phyloP scores from a whole-genome alignment of 805 yeast species.

The Hanseniaspora hatyaiensis region DNA sequence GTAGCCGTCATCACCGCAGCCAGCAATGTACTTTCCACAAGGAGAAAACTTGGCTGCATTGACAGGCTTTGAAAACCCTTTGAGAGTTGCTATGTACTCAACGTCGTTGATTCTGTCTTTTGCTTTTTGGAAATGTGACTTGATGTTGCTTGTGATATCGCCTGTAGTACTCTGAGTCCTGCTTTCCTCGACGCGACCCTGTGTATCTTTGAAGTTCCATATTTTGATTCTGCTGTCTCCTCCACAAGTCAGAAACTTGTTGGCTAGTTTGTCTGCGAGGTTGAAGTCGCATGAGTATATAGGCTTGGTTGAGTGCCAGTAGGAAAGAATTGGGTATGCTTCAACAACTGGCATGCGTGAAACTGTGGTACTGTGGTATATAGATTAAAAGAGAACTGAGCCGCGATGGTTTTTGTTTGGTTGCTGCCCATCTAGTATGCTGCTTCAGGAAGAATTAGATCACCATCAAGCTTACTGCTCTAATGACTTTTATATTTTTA shows the following conservation, averaged over 20 bases:
- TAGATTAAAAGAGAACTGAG: no score
- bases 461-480: no score
- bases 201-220: slow-evolving; percentile 30
- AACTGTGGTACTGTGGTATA: no score
- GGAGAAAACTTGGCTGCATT: slow-evolving; percentile 64
- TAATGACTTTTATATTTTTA: neutral
- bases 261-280: slow-evolving; percentile 28
- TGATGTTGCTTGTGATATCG: slow-evolving; percentile 28
- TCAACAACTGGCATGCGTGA: slow-evolving; percentile 13
- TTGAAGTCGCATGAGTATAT: slow-evolving; percentile 60
- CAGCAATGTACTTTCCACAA: slow-evolving; percentile 43
- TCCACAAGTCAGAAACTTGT: slow-evolving; percentile 75
- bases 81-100: slow-evolving; percentile 65
- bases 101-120: slow-evolving; percentile 35
- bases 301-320: slow-evolving; percentile 52
- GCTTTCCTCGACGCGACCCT: slow-evolving; percentile 8
- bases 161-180: neutral
- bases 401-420: neutral
- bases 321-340: slow-evolving; percentile 18
- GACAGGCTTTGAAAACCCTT: slow-evolving; percentile 89
- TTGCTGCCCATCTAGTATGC: no score
- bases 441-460: no score
- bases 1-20: slow-evolving; percentile 93
- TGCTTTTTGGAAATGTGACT: slow-evolving; percentile 20
- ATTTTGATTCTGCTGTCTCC: slow-evolving; percentile 84